Evolutionary conservation across 148 eudicot species (phyloP), one percentile per base, ranked within the genome.

Genomic region (Vaccinium corymbosum): DNA sequence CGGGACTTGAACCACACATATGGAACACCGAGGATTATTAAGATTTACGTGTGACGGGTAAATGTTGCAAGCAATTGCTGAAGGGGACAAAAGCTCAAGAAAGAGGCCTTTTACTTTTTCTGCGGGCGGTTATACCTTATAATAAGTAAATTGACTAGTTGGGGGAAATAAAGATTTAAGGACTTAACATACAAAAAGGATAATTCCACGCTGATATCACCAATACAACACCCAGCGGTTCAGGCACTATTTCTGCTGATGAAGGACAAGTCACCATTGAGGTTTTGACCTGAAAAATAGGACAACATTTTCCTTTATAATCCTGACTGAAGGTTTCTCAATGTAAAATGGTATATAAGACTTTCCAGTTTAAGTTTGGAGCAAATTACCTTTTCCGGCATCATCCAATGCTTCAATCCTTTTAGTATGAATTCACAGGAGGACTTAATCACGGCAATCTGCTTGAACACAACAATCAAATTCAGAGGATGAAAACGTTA

Each of bases 181-280:
- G 75, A 62, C 22, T 80, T n/a, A 46, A 89, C 98, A 75, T 93
- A 95, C 98, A 82, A 74, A 95, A 90, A 76, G 98, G 98, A 86
- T 90, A 95, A 84, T 95, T 95, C 98, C 98, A 95, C 53, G 95
- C 77, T 73, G 93, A 91, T 72, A 93, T 93, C 84, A 93, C 89
- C 83, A 93, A 86, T 76, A 93, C 92, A 68, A 89, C 64, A 61
- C 95, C 95, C 6, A 91, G 81, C 29, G 95, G 95, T 84, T 93
- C 95, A 17, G 92, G 84, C 55, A 93, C 91, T 52, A 93, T 86
- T 80, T 90, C 89, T 51, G 95, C 93, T 86, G 92, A 89, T 72
- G 93, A 91, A 32, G 95, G 93, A 62, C 83, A 91, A 66, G 81
- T 77, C 1, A 79, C 25, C 27, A 86, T 52, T 55, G 89, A 16